Conservation (phyloP, 768 basidiomycete genomes). For the Thelephora aurantiotincta region DNA sequence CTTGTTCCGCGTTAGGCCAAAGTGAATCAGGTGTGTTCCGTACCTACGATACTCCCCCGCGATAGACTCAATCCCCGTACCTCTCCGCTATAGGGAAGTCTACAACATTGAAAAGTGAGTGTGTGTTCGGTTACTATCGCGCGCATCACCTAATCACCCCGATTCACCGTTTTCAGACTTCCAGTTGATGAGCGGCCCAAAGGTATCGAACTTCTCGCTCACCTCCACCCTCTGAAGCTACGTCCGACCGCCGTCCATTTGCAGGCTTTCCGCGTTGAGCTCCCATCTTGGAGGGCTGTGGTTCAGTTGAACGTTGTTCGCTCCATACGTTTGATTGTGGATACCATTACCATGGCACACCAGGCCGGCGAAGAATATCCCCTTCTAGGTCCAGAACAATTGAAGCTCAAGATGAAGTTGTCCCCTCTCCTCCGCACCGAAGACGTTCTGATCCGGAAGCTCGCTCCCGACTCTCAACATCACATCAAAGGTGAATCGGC, state of each 20-base stretch:
- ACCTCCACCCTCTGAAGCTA: not conserved
- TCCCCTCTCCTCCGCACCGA: slow-evolving; percentile 23
- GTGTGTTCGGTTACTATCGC: not conserved
- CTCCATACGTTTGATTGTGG: slow-evolving; percentile 27
- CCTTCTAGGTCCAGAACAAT: slow-evolving; percentile 15
- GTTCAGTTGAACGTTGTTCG: slow-evolving; percentile 48
- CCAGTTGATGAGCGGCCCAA: slow-evolving; percentile 47
- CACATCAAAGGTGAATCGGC: not conserved
- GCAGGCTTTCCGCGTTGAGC: slow-evolving; percentile 49
- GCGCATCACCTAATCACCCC: not conserved
- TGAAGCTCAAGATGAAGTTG: slow-evolving; percentile 20
- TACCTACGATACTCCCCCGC: not conserved
- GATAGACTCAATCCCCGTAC: not conserved
- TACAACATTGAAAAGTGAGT: slow-evolving; percentile 24
- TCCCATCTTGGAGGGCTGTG: slow-evolving; percentile 67
- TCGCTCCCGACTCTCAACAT: slow-evolving; percentile 9
- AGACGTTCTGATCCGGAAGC: slow-evolving; percentile 18
- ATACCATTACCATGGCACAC: slow-evolving; percentile 18
- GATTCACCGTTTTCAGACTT: slow-evolving; percentile 33
- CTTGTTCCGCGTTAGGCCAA: slow-evolving; percentile 11
- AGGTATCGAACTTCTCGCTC: slow-evolving; percentile 13
- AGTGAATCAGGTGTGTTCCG: slow-evolving; percentile 18
- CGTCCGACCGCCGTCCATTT: not conserved
- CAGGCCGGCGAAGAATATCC: slow-evolving; percentile 9
- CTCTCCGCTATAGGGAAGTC: slow-evolving; percentile 17